Evolutionary conservation across 176 grass and related monocot genomes (phyloP), one percentile per base, ranked within the genome.

Genomic region (Paspalum notatum): DNA sequence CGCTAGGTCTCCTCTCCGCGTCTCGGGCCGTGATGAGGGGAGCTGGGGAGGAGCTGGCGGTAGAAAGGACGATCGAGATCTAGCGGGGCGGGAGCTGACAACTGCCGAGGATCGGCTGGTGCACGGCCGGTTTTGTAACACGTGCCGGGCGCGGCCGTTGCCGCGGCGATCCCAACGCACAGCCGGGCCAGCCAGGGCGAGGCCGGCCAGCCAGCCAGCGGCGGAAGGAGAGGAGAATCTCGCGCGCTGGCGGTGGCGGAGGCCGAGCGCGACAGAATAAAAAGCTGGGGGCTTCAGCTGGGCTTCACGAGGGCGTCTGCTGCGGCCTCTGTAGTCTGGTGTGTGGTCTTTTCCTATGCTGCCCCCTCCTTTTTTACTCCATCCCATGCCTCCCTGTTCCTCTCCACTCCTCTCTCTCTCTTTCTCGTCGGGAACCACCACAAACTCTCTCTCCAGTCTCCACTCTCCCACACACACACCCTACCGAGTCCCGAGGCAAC

Each of bases 311-410:
- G 37, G 25, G 18, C 62, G 41, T 42, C n/a, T 11, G 53, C 53
- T 43, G 0, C 12, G 51, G 66, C n/a, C n/a, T n/a, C n/a, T n/a
- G n/a, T n/a, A n/a, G n/a, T n/a, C n/a, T n/a, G n/a, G n/a, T n/a
- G n/a, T 32, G 32, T 84, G 87, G 87, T 89, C 87, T 89, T 89
- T 84, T 84, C 76, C 87, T 89, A 89, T 70, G 81, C 46, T 84
- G 86, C 68, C 22, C 68, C 45, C 66, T 70, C 52, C 37, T 80
- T 80, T 76, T 89, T 89, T 89, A 80, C 53, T 75, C 53, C 62
- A 62, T 38, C 76, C 86, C 61, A 62, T 55, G 22, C 62, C 11
- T n/a, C 26, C 12, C 12, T 83, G 74, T 50, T 72, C 54, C 5
- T 11, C 2, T 14, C 13, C 20, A 25, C 45, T 7, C 1, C 71